Base-by-base conservation (phyloP, 768 basidiomycete genomes). In the Mycena crocata region DNA sequence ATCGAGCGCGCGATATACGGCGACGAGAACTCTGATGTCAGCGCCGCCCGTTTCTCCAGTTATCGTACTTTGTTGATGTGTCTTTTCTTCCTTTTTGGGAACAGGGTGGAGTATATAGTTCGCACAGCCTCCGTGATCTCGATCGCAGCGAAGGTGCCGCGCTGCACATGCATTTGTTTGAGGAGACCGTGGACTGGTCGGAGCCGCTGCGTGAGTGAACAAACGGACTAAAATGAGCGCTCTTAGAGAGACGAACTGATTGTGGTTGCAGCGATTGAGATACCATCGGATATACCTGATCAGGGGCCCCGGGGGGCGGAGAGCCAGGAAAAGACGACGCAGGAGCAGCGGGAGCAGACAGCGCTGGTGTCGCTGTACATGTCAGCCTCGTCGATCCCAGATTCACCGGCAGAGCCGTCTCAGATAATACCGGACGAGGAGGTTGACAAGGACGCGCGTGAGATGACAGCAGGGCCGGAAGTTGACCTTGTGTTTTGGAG, bases 1-100 rank as follows among this genome's bases (percentile, higher is more conserved):
- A 95, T 95, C 81, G 93, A 94, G 82, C 88, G 86, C 74, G 93
- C 94, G 70, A 83, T 94, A 73, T 95, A 95, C 82, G 94, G 94
- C 72, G 94, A 94, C 79, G 94, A 95, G 84, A 88, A 89, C 73
- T 84, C 87, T 83, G 91, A 93, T 86, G 94, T 94, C 87, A 90
- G 93, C 87, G 79, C 77, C 79, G 77, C 78, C 66, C 54, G 32
- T 61, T 71, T 71, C 19, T 77, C 79, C 82, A 87, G 9, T 37
- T 42, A 31, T 82, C 81, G 89, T 89, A 85, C 88, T 76, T 74
- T 74, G 75, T 75, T 74, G 69, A 74, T 73, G 58, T 71, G 39
- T 71, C 66, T 66, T 71, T 69, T 67, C 71, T 78, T 72, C 46
- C 51, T 49, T 70, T 76, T 76, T 67, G 74, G 76, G 73, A 75